Evolutionary conservation across 2,329 filamentous ascomycete species (phyloP), one percentile per base, ranked within the genome.

Genomic region (Xylariales sp.): DNA sequence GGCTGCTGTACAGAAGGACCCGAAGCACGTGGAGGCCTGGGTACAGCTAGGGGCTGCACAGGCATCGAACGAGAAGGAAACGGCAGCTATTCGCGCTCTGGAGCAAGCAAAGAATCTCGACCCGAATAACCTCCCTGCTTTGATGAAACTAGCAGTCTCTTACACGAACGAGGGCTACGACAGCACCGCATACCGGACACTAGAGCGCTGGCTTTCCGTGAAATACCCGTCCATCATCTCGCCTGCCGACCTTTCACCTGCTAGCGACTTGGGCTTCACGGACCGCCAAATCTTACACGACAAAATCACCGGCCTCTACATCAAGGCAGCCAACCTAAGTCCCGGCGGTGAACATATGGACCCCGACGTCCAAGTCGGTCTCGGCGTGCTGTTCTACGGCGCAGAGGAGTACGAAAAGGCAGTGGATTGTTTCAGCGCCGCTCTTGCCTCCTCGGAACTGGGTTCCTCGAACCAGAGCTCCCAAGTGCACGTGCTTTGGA

Each of bases 111-210:
- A 96, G 49, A 91, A 90, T 63, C 73, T 93, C 20, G 90, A 97
- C 55, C 84, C 89, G 1, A 83, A 81, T 55, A 96, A 95, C 59
- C 76, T 94, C 15, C 80, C 87, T 45, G 91, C 90, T 1, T 75
- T 98, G 33, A 97, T 98, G 91, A 90, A 88, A 1, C 71, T 98
- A 39, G 89, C 91, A 11, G 91, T 98, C 15, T 95, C 88, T 4
- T 98, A 98, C 65, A 98, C 93, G 35, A 98, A 98, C 67, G 93
- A 98, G 68, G 93, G 91, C 48, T 98, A 97, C 67, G 93, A 98
- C 65, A 91, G 86, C 58, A 95, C 90, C 15, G 91, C 93, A 35
- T 98, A 97, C 71, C 82, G 91, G 41, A 97, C 91, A 8, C 76
- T 98, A 11, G 93, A 98, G 68, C 86, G 91, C 50, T 98, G 93